Base-by-base conservation (phyloP, 106 monocot genomes). In the Allium sativum region DNA sequence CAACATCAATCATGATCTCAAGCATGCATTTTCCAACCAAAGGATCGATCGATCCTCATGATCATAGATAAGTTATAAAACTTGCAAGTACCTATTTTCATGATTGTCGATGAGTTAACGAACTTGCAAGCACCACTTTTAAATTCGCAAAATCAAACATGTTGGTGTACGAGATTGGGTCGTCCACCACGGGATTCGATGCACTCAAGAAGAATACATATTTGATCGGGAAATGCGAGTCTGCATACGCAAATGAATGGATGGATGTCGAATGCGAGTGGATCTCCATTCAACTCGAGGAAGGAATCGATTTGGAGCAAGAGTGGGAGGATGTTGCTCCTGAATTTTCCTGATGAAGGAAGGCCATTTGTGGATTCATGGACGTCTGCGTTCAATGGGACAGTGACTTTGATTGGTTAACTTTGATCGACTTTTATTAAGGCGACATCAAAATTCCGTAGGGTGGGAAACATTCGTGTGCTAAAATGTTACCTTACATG, bases 311-410 rank as follows among this genome's bases (percentile, higher is more conserved):
- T 84, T 71, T 70, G 45, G 61, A 90, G 7, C 90, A 95, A 84
- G 52, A 95, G 74, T 48, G 59, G 48, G 68, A 53, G 77, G 68
- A 95, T 84, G 79, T 95, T 84, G 14, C 81, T 0, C 8, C 95
- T 80, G 86, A 95, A 95, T 80, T 95, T 75, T 0, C 87, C 95
- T 7, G 73, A 65, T 42, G 95, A 95, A 14, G 95, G 95, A 16
- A 84, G 75, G 9, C 87, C 87, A 66, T 56, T 72, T n/a, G 59
- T 17, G 15, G 76, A 58, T 66, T 95, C 74, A 59, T 90, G 87
- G 48, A 95, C 90, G 61, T 95, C 95, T 63, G 95, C 90, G 69
- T 95, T 95, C 40, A 90, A 66, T 5, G 95, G 90, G 63, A 93
- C 71, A 44, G 93, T 93, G 31, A 78, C 80, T 59, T 78, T 85